Evolutionary conservation across 225 moss, liverwort and hornwort genomes (phyloP).

Genomic region (Antitrichia curtipendula): DNA sequence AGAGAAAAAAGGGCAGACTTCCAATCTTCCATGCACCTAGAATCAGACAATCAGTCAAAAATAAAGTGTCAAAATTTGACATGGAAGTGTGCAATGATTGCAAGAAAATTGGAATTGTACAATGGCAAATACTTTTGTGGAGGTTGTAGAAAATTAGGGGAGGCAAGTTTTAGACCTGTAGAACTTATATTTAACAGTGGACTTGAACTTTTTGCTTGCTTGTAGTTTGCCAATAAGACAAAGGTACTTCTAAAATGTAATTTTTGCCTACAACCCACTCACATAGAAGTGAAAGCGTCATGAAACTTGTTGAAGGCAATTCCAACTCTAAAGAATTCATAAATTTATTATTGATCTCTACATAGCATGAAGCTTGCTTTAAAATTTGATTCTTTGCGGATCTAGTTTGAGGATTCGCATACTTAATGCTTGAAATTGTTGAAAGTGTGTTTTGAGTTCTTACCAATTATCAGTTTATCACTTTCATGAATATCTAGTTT

Average conservation of each 20-base stretch:
- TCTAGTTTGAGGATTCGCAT: too few relatives aligned
- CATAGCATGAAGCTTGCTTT: background rate
- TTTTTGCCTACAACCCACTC: background rate
- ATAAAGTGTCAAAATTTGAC: fast-evolving
- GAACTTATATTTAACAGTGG: background rate
- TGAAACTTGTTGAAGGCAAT: too few relatives aligned
- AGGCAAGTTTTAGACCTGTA: background rate
- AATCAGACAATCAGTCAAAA: background rate
- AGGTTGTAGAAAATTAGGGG: background rate
- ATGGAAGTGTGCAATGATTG: background rate
- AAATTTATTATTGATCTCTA: too few relatives aligned
- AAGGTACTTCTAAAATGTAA: background rate
- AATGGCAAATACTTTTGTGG: too few relatives aligned
- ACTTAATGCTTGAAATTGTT: background rate
- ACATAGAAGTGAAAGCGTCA: background rate
- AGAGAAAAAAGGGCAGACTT: background rate
- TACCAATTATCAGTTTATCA: too few relatives aligned
- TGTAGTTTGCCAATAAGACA: background rate
- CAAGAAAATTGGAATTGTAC: background rate
- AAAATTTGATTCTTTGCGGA: fast-evolving
- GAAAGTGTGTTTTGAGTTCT: background rate
- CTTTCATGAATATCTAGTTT: too few relatives aligned
- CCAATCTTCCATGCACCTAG: background rate
- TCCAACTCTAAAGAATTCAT: too few relatives aligned
- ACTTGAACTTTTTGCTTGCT: background rate